Evolutionary conservation across 2,329 filamentous ascomycete species (phyloP).

Genomic region (Aureobasidium sp.): DNA sequence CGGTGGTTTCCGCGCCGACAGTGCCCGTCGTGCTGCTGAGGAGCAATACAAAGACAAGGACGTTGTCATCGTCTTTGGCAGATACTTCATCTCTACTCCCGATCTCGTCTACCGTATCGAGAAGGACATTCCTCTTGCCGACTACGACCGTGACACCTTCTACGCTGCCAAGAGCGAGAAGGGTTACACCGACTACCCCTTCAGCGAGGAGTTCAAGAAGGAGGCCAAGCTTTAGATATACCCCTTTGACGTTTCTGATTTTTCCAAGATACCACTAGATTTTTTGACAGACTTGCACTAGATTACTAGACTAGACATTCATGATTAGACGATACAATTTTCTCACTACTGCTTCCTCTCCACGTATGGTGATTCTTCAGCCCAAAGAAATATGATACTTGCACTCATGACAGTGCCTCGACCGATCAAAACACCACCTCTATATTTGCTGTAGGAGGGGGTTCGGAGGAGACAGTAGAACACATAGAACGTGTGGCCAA

Average conservation of each 20-base stretch:
- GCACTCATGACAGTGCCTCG: not conserved
- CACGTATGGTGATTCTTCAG: not conserved
- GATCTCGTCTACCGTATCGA: constrained; percentile 42
- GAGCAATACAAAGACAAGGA: constrained; percentile 39
- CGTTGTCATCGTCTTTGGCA: constrained; percentile 42
- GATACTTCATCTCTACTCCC: constrained; percentile 44
- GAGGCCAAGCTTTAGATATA: constrained; percentile 17
- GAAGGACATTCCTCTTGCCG: constrained; percentile 37
- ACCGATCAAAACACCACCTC: not conserved
- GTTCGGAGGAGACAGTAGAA: too few relatives aligned
- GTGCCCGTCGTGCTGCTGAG: constrained; percentile 31
- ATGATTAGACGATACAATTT: not conserved
- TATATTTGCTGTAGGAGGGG: too few relatives aligned
- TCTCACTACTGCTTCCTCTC: not conserved
- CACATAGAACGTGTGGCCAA: too few relatives aligned
- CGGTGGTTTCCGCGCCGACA: constrained; percentile 36
- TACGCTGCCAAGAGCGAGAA: constrained; percentile 35
- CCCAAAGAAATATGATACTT: not conserved
- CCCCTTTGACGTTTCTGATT: not conserved
- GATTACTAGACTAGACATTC: not conserved
- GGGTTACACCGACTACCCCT: constrained; percentile 39
- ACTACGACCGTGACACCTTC: constrained; percentile 42
- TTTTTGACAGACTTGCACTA: not conserved
- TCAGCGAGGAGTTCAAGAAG: constrained; percentile 30
- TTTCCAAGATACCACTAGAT: constrained; percentile 3